These are phyloP conservation scores for Geotrichum phurueaensis DNA, from an alignment of 1,139 yeast genomes.

Conservation along the genomic window DNA sequence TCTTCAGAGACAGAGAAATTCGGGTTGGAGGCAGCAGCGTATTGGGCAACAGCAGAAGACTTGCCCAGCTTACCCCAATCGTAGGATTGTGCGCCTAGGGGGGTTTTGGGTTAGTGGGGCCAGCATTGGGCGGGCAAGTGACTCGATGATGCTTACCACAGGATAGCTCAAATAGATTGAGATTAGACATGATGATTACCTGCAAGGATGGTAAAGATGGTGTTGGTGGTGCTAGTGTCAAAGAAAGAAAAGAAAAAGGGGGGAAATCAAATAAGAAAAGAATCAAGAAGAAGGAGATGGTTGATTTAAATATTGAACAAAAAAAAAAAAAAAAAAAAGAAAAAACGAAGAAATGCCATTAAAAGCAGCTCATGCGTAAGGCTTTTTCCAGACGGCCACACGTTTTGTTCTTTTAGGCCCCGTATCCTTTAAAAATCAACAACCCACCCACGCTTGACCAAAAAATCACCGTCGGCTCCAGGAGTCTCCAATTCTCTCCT, in stretches of 20 bases:
- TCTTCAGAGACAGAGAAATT: slow-evolving; percentile 54
- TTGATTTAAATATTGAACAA: not conserved
- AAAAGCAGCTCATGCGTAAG: not conserved
- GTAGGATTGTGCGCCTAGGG: slow-evolving; percentile 39
- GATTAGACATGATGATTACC: not conserved
- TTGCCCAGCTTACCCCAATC: slow-evolving; percentile 65
- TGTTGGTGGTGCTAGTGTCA: not conserved
- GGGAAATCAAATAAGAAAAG: not conserved
- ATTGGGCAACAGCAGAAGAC: slow-evolving; percentile 80
- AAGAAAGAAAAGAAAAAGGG: not conserved
- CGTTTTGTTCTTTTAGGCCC: not conserved
- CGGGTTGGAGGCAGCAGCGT: slow-evolving; percentile 66
- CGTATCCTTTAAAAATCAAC: not conserved
- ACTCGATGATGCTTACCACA: not conserved
- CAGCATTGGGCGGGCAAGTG: not conserved
- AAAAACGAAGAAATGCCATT: not conserved
- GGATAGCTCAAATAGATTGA: not conserved
- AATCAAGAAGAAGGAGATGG: not conserved
- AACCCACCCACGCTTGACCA: not conserved
- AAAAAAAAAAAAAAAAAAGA: not conserved
- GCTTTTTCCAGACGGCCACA: not conserved
- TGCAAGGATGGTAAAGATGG: not conserved
- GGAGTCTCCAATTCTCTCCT: not conserved
- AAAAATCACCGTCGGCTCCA: not conserved
- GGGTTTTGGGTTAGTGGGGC: not conserved